Evolutionary conservation across 257 asterid genomes (phyloP).

Genomic region (Coffea canephora): DNA sequence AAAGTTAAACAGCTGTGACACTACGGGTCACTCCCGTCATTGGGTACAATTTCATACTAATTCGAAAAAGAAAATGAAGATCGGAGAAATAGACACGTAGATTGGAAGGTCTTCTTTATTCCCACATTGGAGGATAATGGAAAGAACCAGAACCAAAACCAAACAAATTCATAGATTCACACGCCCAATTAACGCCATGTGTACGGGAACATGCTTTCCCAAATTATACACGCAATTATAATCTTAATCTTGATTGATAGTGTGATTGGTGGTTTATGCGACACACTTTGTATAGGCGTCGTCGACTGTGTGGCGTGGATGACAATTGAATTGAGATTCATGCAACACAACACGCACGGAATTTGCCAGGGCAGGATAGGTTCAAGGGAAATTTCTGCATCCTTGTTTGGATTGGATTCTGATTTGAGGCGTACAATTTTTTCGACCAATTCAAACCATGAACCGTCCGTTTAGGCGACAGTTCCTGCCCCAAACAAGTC

Average conservation of each 20-base stretch:
- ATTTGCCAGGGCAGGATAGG: background rate
- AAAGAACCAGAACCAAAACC: conserved; percentile 5
- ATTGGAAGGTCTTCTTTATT: conserved; percentile 2
- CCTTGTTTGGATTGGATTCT: no score
- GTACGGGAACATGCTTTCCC: background rate
- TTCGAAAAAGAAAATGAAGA: background rate
- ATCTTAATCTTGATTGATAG: background rate
- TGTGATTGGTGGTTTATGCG: background rate
- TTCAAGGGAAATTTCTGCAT: background rate
- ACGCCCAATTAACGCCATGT: background rate
- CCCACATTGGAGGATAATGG: conserved; percentile 15
- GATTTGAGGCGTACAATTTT: no score
- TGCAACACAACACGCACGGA: background rate
- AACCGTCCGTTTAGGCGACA: no score
- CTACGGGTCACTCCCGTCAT: no score
- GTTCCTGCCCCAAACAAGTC: no score
- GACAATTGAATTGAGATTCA: background rate
- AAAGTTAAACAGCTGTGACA: background rate
- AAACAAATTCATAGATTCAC: background rate
- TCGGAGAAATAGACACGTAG: background rate
- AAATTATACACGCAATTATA: background rate
- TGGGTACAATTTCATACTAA: no score
- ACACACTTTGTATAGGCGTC: background rate
- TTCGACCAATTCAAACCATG: no score
- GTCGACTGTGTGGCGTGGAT: no score